A percentile compares a stretch with the other conserved stretches of the same genome.
Evolutionary conservation across 2,329 filamentous ascomycete genomes (phyloP).

Genomic region (Epichloe typhina): DNA sequence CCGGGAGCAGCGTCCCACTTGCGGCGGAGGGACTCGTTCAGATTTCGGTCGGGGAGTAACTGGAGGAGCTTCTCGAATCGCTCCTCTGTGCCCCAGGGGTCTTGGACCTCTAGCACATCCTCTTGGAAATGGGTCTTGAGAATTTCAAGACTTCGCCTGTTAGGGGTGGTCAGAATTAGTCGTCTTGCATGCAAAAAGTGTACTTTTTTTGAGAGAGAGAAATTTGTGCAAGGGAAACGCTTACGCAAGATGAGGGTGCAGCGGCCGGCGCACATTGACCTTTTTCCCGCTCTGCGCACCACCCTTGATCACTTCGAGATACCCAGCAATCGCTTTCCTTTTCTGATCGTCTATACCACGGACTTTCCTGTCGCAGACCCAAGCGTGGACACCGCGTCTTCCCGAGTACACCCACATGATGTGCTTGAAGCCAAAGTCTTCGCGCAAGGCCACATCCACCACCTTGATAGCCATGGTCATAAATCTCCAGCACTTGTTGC

Average conservation of each 20-base stretch:
- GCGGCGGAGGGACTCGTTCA: conserved; percentile 67
- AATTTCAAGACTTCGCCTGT: conserved; percentile 68
- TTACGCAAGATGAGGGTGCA: conserved; percentile 78
- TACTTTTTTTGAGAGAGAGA: neutral
- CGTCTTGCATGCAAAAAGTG: neutral
- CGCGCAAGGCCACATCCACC: conserved; percentile 70
- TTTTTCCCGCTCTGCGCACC: conserved; percentile 75
- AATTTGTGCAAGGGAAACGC: conserved; percentile 12
- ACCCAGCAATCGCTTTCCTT: conserved; percentile 72
- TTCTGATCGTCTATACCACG: conserved; percentile 75
- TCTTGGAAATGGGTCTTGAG: conserved; percentile 73
- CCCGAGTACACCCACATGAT: conserved; percentile 99
- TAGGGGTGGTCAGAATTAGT: neutral
- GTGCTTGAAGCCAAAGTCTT: conserved; percentile 94
- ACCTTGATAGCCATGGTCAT: conserved; percentile 97
- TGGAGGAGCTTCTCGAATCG: conserved; percentile 66
- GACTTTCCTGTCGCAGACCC: conserved; percentile 88
- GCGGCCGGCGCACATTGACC: conserved; percentile 68
- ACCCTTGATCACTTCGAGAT: conserved; percentile 81
- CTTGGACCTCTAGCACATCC: conserved; percentile 71
- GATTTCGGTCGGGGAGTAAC: conserved; percentile 67
- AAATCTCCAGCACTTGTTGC: conserved; percentile 88
- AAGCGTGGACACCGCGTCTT: conserved; percentile 90
- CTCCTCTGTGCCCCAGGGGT: conserved; percentile 64
- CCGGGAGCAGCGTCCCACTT: conserved; percentile 84